Base-by-base conservation (phyloP, 2,329 filamentous ascomycete genomes). In the Sclerotinia trifoliorum region DNA sequence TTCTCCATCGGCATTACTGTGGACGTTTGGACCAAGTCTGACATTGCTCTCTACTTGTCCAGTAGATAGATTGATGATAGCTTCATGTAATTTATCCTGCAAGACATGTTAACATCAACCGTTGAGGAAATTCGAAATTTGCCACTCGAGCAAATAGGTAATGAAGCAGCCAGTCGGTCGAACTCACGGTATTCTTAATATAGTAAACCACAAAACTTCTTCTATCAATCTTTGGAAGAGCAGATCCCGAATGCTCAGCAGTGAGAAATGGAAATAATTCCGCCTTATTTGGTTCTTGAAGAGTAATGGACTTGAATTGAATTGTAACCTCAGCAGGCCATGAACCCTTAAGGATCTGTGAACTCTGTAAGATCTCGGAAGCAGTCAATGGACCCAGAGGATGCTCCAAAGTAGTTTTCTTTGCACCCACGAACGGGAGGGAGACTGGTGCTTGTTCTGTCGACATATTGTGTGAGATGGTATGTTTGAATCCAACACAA, bases 41-140 rank as follows among this genome's bases (percentile, higher is more conserved):
- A 83, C 80, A 75, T 88, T 88, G 74, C 80, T 81, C 71, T 88
- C 83, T 7, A 89, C 80, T 5, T 77, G 81, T 51, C 80, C 78
- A 5, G 78, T 77, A 1, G 79, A 82, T 29, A 90, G 76, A 73
- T 87, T 86, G 64, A 81, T 76, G n/a, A 81, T 70, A 7, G 86
- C 86, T 77, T 89, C 86, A 73, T 88, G 86, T 66, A 88, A 82
- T 78, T 88, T 88, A 75, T 86, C 83, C 85, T 88, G 15, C 6
- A 21, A 26, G 29, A 19, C 5, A 26, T 35, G 54, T 51, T 32
- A 67, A 17, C 19, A 44, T 39, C 19, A 17, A 10, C 48, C 19
- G 3, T 4, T 26, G 15, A 26, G 35, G 21, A 13, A n/a, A 49
- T 62, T 32, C 8, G 17, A 26, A 42, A 44, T 17, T 32, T 55